Base-by-base conservation (phyloP, 257 asterid genomes). In the Linderniella brevidens region DNA sequence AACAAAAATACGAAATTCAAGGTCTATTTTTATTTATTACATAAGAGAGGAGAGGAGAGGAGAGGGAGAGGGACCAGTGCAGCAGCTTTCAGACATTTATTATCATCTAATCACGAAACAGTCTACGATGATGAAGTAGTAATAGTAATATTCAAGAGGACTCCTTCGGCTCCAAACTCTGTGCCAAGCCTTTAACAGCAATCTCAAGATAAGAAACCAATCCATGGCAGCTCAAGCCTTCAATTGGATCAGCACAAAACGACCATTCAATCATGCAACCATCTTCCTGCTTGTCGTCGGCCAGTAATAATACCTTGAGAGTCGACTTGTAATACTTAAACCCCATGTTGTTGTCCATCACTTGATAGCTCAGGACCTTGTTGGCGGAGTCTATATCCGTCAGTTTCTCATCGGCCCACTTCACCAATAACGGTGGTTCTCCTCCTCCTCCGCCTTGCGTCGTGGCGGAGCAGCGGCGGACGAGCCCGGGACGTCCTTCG, bases 181-280 rank as follows among this genome's bases (percentile, higher is more conserved):
- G 49, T 0, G 75, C 79, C 66, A 80, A 61, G 32, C 75, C 80
- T 56, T 65, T 72, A 35, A 80, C 62, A n/a, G 62, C 18, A 0
- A 37, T n/a, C n/a, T 62, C 65, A 17, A 84, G 2, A 60, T 72
- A 67, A 47, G 45, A 38, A 5, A 52, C 53, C 49, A 80, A 39
- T 37, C 38, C 66, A 0, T 63, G 76, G 12, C 16, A 70, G 18
- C 64, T 70, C 66, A 72, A 46, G 4, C 88, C 88, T 18, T 74
- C 76, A 35, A 76, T 18, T 0, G 92, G 88, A 56, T 81, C 88
- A 44, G 80, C 75, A 29, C 50, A 46, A 54, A 78, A 74, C 2
- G 80, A 68, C 95, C 95, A 80, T 29, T 76, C 77, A 62, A 83
- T 74, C 77, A 55, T 20, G 46, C 90, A 80, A 3, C 86, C 66